Percentiles rank a stretch among this genome's conserved stretches.
Evolutionary conservation across 768 basidiomycete species (phyloP).

Genomic region (Austroboletus eburneus): DNA sequence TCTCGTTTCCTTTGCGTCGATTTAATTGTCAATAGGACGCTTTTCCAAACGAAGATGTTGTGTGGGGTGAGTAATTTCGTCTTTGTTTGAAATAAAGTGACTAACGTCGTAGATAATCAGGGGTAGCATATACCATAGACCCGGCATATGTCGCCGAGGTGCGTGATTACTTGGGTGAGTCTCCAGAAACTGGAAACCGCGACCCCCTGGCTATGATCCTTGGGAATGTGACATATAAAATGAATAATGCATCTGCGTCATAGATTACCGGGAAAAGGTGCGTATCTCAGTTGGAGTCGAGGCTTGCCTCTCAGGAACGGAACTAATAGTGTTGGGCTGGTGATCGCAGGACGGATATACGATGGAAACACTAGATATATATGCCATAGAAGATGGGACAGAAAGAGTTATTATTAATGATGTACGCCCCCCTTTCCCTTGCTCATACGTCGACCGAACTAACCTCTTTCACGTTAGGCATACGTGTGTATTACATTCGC

Average conservation of each 20-base stretch:
- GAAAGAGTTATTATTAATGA: constrained; percentile 56
- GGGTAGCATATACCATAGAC: constrained; percentile 86
- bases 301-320: too few relatives aligned
- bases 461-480: constrained; percentile 35
- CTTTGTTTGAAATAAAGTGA: too few relatives aligned
- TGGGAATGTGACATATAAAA: not conserved
- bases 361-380: constrained; percentile 71
- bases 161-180: constrained; percentile 74
- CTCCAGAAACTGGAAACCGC: not conserved
- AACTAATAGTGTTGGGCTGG: not conserved
- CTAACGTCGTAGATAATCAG: constrained; percentile 32
- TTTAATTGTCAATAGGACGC: constrained; percentile 19
- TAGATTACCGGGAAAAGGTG: constrained; percentile 86
- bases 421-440: constrained; percentile 28
- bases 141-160: constrained; percentile 71
- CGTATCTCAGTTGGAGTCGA: not conserved
- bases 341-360: constrained; percentile 80
- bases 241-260: not conserved
- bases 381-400: constrained; percentile 46
- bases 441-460: not conserved
- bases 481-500: constrained; percentile 36
- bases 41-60: constrained; percentile 30
- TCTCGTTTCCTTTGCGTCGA: not conserved
- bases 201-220: not conserved
- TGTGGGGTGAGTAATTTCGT: constrained; percentile 57